Conservation (phyloP, 2,329 filamentous ascomycete species). For the Metarhizium album region DNA sequence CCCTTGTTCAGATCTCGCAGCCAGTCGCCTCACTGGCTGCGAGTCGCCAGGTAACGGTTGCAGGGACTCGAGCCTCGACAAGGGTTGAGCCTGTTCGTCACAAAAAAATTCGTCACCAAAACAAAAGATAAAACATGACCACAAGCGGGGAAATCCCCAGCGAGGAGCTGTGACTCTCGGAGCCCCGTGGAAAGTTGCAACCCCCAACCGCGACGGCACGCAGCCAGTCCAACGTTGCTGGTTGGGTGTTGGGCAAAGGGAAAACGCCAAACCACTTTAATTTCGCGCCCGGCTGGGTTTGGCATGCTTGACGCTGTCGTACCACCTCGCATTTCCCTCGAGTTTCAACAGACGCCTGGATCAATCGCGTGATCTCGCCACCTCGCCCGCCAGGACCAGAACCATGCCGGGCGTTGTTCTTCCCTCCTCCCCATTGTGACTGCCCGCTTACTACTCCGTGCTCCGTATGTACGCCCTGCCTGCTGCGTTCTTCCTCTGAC, state of each 20-base stretch:
- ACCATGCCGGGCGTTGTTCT: not conserved
- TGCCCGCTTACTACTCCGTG: not conserved
- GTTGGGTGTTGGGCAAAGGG: too few species aligned
- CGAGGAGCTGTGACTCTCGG: too few species aligned
- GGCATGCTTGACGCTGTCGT: not conserved
- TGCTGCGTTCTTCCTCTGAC: not conserved
- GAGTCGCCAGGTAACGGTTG: not conserved
- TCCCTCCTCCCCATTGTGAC: not conserved
- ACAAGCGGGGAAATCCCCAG: not conserved
- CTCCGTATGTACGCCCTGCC: too few species aligned
- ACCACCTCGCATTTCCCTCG: not conserved
- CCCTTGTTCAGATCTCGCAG: too few species aligned
- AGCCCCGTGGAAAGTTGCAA: not conserved
- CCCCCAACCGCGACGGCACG: not conserved
- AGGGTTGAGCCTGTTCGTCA: not conserved
- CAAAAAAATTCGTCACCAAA: not conserved
- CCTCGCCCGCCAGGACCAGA: not conserved
- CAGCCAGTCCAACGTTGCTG: too few species aligned
- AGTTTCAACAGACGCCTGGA: not conserved
- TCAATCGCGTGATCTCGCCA: not conserved
- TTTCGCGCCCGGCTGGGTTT: not conserved
- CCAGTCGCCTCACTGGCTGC: too few species aligned
- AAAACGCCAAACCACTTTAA: not conserved
- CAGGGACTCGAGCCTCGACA: not conserved
- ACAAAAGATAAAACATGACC: not conserved